Conservation (phyloP, 2,329 filamentous ascomycete species). For the Aspergillus quadrilineatus region DNA sequence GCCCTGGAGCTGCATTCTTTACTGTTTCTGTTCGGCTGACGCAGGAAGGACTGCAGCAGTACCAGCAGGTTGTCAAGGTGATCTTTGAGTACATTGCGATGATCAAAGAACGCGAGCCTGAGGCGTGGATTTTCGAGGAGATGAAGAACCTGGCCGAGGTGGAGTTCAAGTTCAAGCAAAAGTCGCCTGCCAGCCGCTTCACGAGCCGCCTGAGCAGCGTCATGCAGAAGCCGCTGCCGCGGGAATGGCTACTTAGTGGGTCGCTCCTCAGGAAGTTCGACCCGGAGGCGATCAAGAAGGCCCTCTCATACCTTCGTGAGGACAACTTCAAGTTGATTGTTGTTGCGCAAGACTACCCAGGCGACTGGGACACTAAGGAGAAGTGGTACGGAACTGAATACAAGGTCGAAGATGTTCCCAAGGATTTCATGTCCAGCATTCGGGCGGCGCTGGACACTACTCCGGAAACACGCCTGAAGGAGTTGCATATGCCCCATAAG, state of each 20-base stretch:
- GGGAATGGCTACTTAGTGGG: conserved; percentile 84
- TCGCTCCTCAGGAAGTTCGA: conserved; percentile 79
- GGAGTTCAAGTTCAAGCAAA: conserved; percentile 92
- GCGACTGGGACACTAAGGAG: conserved; percentile 82
- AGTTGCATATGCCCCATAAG: conserved; percentile 82
- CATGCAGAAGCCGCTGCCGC: conserved; percentile 87
- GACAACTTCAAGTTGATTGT: conserved; percentile 88
- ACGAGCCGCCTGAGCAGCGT: conserved; percentile 79
- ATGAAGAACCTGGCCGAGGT: conserved; percentile 87
- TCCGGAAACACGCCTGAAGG: conserved; percentile 60
- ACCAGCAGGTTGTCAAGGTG: conserved; percentile 76
- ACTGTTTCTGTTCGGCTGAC: conserved; percentile 77
- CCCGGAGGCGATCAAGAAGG: conserved; percentile 69
- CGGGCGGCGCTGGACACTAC: conserved; percentile 61
- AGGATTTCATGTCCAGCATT: conserved; percentile 71
- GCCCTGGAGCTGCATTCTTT: conserved; percentile 78
- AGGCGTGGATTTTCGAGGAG: conserved; percentile 93
- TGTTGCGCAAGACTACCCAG: conserved; percentile 79
- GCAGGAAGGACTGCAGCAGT: conserved; percentile 78
- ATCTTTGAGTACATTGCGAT: conserved; percentile 91
- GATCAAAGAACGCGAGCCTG: conserved; percentile 73
- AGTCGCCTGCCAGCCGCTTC: conserved; percentile 83
- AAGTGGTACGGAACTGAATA: conserved; percentile 99
- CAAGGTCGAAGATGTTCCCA: conserved; percentile 74
- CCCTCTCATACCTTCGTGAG: conserved; percentile 70